These are phyloP conservation scores for Trichophyton equinum DNA, from an alignment of 2,329 filamentous ascomycete genomes.

Conservation along the genomic window DNA sequence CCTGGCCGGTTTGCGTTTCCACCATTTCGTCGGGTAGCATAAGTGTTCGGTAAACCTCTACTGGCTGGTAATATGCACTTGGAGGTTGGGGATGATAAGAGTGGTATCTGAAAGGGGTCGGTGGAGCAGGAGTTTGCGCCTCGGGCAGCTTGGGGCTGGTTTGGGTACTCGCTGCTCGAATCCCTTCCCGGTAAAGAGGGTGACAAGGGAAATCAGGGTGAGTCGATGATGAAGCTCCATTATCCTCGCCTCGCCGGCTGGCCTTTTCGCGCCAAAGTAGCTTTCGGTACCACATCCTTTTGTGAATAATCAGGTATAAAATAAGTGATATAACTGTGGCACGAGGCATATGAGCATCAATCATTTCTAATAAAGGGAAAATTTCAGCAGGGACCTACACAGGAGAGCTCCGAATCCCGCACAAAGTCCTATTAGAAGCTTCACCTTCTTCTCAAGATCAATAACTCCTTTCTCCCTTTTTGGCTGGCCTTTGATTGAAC, in stretches of 20 bases:
- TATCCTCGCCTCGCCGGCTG: neutral
- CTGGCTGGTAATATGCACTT: slow-evolving; percentile 9
- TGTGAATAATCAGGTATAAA: neutral
- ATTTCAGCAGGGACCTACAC: neutral
- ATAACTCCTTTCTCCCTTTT: neutral
- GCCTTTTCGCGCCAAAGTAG: neutral
- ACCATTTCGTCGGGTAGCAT: neutral
- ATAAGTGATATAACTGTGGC: neutral
- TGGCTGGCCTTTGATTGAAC: neutral
- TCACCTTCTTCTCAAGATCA: neutral
- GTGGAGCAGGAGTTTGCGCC: neutral
- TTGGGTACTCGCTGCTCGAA: neutral
- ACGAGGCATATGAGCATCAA: neutral
- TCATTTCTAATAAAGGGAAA: neutral
- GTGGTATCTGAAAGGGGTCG: slow-evolving; percentile 5
- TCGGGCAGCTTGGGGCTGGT: neutral
- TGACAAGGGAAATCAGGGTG: neutral
- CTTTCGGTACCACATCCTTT: slow-evolving; percentile 6
- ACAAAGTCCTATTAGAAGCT: neutral
- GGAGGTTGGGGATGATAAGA: slow-evolving; percentile 8
- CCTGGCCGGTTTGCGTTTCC: neutral
- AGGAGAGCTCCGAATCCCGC: neutral
- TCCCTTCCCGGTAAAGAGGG: slow-evolving; percentile 1
- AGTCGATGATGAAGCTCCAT: neutral
- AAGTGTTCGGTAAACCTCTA: slow-evolving; percentile 11